Conservation (phyloP, 2,329 filamentous ascomycete genomes). For the Cytospora mali region DNA sequence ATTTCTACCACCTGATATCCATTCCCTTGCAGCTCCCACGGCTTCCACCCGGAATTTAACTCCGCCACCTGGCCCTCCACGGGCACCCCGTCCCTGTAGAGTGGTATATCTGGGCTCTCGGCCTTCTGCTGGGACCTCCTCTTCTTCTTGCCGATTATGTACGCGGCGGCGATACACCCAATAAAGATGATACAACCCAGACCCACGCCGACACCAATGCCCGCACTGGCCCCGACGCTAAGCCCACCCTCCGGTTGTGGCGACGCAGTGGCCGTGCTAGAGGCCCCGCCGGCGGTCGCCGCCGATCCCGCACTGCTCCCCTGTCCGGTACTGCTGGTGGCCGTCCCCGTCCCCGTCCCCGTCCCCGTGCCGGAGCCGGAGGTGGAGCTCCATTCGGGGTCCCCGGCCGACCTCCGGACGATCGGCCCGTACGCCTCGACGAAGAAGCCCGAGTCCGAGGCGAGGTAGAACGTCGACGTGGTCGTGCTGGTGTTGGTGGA, state of each 20-base stretch:
- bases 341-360: no score
- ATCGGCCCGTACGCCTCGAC: constrained; percentile 4
- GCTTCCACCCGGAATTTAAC: background rate
- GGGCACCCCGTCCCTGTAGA: background rate
- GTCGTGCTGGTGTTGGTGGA: background rate
- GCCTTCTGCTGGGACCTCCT: background rate
- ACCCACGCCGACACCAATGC: constrained; percentile 5
- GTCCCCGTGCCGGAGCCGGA: background rate
- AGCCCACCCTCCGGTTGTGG: background rate
- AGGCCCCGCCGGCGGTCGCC: background rate
- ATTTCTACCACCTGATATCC: background rate
- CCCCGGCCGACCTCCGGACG: constrained; percentile 1
- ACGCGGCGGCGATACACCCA: constrained; percentile 4
- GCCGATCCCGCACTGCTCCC: background rate
- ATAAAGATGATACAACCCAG: constrained; percentile 23
- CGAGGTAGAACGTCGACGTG: background rate
- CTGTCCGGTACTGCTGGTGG: background rate
- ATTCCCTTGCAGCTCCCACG: background rate
- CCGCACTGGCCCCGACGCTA: constrained; percentile 5
- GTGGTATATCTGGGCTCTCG: background rate
- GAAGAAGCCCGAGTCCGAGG: background rate
- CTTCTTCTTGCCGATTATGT: constrained; percentile 6
- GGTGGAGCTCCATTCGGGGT: constrained; percentile 7
- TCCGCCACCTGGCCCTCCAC: background rate
- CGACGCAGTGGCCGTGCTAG: background rate